phyloP scores from a whole-genome alignment of 2,329 filamentous ascomycete genomes.

The Knoxdaviesia capensis region DNA sequence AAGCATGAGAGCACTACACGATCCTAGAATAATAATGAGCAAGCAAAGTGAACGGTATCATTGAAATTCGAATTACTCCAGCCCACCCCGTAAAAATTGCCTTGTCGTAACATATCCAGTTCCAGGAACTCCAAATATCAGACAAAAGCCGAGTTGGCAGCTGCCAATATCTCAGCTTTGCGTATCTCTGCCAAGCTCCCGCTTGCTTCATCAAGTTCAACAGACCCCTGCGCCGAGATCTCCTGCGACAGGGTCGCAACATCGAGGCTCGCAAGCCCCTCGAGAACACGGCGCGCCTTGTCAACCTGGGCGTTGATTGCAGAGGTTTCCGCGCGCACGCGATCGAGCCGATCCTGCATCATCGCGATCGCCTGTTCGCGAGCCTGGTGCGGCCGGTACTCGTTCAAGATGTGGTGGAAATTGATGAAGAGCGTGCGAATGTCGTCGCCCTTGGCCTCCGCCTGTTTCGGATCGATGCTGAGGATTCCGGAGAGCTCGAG shows the following conservation, averaged over 20 bases:
- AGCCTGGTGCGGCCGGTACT: conserved; percentile 85
- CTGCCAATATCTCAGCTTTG: no score
- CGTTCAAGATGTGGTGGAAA: conserved; percentile 81
- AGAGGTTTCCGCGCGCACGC: conserved; percentile 51
- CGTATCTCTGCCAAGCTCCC: no score
- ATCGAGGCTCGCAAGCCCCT: conserved; percentile 39
- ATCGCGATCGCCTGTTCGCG: conserved; percentile 69
- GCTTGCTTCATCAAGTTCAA: no score
- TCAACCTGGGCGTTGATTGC: conserved; percentile 46
- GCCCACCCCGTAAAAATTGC: no score
- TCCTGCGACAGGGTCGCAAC: conserved; percentile 2
- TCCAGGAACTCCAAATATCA: no score
- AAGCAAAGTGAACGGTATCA: no score
- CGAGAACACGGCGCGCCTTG: conserved; percentile 54
- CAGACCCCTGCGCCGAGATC: no score
- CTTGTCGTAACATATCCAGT: no score
- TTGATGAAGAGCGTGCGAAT: conserved; percentile 72
- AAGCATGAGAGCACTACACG: no score
- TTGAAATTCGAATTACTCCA: no score
- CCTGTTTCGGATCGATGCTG: conserved; percentile 41
- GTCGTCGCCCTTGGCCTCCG: conserved; percentile 54
- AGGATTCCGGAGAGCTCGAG: conserved; percentile 63
- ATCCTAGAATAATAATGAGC: no score
- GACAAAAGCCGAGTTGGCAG: no score
- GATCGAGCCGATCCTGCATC: conserved; percentile 70